Base-by-base conservation (phyloP, 306 rosid species). In the Acacia acuminata region DNA sequence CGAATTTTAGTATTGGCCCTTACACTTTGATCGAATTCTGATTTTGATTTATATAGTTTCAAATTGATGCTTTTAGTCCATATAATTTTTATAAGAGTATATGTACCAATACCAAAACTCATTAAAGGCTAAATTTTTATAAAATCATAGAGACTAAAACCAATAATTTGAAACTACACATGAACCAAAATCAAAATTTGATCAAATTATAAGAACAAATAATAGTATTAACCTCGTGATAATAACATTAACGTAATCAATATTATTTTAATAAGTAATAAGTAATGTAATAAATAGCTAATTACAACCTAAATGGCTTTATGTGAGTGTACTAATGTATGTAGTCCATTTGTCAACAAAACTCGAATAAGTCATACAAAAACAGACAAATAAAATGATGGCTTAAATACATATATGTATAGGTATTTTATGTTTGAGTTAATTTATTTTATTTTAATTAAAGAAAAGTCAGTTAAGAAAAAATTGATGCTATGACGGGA, bases 41-140 rank as follows among this genome's bases (percentile, higher is more conserved):
- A 38, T 38, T 38, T 6, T 38, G 0, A 38, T 38, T 0, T 38
- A 5, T 38, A 6, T 6, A 38, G 1, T 38, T 38, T 38, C 0
- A 5, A 38, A 6, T 38, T 0, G 8, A 6, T 38, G 1, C 0
- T 38, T 38, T 38, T 6, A 0, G 1, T 38, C 0, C 1, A 38
- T 38, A 5, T 6, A 6, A 38, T 38, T 38, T 38, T 38, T 0
- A 0, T 38, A 38, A 38, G 1, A 38, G 0, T 38, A 38, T 38
- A 38, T 38, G 1, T 38, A 38, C 42, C 0, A 38, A 38, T 5
- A 38, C 8, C 8, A 0, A 38, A 38, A 38, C 42, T 38, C 1
- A 1, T 4, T 36, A 36, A 36, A 36, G 40, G 40, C 40, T 4
- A 36, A 36, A 36, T 38, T 38, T 38, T 38, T 7, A 38, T 38